phyloP scores from a whole-genome alignment of 768 basidiomycete genomes.

The Rubroboletus pulcherrimus region DNA sequence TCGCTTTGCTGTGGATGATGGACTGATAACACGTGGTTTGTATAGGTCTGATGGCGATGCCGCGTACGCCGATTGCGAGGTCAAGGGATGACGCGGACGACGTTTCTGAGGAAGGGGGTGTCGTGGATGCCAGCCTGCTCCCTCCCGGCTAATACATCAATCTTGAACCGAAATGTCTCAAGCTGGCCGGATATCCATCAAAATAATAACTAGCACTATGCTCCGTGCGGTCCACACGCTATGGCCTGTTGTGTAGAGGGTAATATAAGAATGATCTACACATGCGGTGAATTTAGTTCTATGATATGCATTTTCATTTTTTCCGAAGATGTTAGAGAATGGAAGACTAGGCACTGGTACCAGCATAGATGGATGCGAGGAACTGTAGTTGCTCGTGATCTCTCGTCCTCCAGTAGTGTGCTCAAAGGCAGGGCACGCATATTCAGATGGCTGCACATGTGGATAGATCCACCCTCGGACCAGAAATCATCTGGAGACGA shows the following conservation, averaged over 20 bases:
- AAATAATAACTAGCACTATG: neutral
- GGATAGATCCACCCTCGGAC: no score
- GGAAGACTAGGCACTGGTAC: no score
- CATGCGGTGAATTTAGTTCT: neutral
- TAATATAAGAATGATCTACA: neutral
- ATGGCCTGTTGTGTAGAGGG: neutral
- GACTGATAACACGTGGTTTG: neutral
- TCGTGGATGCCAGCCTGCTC: conserved; percentile 87
- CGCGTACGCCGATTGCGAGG: conserved; percentile 81
- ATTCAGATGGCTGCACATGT: no score
- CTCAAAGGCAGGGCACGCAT: no score
- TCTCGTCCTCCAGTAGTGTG: no score
- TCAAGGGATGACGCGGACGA: conserved; percentile 57
- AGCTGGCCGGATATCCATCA: neutral
- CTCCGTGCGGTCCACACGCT: neutral
- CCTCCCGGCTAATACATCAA: conserved; percentile 73
- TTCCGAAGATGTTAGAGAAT: neutral
- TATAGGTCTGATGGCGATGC: conserved; percentile 96
- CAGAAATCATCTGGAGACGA: conserved; percentile 33
- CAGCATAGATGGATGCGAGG: no score
- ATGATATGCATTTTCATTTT: neutral
- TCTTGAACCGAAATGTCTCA: no score
- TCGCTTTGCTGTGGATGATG: neutral
- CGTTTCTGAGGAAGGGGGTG: conserved; percentile 45
- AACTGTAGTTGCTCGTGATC: neutral